Conservation (phyloP, 2,329 filamentous ascomycete species). For the Hymenoscyphus occultus region DNA sequence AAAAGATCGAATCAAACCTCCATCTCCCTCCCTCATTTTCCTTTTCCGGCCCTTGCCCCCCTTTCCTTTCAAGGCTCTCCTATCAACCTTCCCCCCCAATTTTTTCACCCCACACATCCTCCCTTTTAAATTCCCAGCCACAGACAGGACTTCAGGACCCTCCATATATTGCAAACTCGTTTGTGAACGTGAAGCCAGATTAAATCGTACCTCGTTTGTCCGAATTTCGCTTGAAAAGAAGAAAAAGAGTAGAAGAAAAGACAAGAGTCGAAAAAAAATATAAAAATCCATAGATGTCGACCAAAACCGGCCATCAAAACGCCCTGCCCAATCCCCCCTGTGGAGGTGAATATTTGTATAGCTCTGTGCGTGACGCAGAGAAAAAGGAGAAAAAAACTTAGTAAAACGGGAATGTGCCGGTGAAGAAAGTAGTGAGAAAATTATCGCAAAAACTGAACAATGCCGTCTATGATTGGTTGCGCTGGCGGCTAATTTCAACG, state of each 20-base stretch:
- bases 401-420: not conserved
- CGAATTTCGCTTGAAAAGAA: not conserved
- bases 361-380: not conserved
- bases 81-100: not conserved
- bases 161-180: not conserved
- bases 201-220: slow-evolving; percentile 1
- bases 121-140: not conserved
- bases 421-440: not conserved
- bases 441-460: slow-evolving; percentile 2
- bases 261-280: not conserved
- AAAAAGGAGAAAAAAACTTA: not conserved
- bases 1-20: not conserved
- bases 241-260: not conserved
- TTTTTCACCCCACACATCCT: not conserved
- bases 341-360: not conserved
- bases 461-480: slow-evolving; percentile 9
- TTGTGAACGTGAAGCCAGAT: not conserved
- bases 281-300: not conserved
- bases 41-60: not conserved
- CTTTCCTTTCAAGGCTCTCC: not conserved
- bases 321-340: not conserved
- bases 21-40: not conserved
- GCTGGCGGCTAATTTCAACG: not conserved
- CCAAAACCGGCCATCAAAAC: not conserved
- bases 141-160: not conserved